Evolutionary conservation across 2,329 filamentous ascomycete species (phyloP).

Genomic region (Ceratocystis destructans): DNA sequence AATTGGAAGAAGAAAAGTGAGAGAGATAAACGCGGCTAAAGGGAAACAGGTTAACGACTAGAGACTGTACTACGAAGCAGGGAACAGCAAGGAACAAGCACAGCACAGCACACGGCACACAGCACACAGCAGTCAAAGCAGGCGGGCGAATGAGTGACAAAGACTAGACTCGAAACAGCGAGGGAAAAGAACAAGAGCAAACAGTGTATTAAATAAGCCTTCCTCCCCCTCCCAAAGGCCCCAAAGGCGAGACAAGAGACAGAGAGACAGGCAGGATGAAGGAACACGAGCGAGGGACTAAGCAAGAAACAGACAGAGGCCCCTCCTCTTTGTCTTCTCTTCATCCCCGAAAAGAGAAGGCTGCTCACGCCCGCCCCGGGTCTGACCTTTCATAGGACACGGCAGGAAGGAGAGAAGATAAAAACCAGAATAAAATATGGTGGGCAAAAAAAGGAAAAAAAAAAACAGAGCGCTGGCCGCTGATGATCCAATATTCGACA

Average conservation of each 20-base stretch:
- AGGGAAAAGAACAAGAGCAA: background rate
- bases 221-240: too few relatives aligned
- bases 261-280: conserved; percentile 4
- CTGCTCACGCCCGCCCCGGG: conserved; percentile 7
- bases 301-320: conserved; percentile 2
- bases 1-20: background rate
- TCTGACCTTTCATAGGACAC: background rate
- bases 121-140: background rate
- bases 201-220: too few relatives aligned
- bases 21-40: conserved; percentile 3
- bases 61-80: background rate
- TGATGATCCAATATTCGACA: background rate
- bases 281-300: conserved; percentile 2
- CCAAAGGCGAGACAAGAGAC: too few relatives aligned
- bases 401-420: background rate
- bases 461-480: background rate
- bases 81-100: background rate
- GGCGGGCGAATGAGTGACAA: background rate
- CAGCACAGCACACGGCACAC: background rate
- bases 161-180: conserved; percentile 4
- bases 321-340: background rate
- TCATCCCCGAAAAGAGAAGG: background rate
- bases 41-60: background rate
- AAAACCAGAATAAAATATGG: background rate
- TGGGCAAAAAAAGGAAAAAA: background rate